phyloP scores from a whole-genome alignment of 2,329 filamentous ascomycete genomes.

The Aspergillus ochraceus region DNA sequence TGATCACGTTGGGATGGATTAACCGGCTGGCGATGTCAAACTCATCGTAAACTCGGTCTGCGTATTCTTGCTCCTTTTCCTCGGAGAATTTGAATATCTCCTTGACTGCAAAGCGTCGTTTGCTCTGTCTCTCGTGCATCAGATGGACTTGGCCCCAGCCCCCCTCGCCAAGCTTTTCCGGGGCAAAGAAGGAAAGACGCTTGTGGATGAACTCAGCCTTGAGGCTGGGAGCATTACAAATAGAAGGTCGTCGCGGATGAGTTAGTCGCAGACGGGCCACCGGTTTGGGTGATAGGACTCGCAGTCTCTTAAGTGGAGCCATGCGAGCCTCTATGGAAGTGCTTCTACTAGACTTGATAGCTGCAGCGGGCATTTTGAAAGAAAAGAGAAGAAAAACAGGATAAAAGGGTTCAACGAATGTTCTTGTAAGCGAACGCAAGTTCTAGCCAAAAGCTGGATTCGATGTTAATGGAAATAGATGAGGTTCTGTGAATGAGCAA shows the following conservation, averaged over 20 bases:
- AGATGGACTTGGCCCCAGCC: constrained; percentile 79
- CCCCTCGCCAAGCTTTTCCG: constrained; percentile 65
- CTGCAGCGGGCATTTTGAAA: background rate
- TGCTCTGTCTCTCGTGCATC: constrained; percentile 63
- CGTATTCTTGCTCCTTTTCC: constrained; percentile 73
- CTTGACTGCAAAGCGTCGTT: constrained; percentile 75
- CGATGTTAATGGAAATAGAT: background rate
- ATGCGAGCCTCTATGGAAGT: constrained; percentile 52
- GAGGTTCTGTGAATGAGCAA: background rate
- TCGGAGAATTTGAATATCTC: constrained; percentile 72
- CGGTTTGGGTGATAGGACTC: background rate
- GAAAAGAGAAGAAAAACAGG: background rate
- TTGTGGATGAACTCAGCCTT: background rate
- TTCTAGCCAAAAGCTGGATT: background rate
- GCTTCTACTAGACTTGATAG: background rate
- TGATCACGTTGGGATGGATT: constrained; percentile 83
- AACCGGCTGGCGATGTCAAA: constrained; percentile 83
- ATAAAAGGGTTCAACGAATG: background rate
- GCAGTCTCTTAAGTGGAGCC: constrained; percentile 36
- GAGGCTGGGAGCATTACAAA: background rate
- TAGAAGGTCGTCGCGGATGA: background rate
- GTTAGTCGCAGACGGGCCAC: background rate
- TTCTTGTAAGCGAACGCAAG: background rate
- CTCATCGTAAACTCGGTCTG: constrained; percentile 88
- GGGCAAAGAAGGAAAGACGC: background rate